Evolutionary conservation across 352 stramenopile species (phyloP), one percentile per base, ranked within the genome.

Genomic region (Sclerospora graminicola): DNA sequence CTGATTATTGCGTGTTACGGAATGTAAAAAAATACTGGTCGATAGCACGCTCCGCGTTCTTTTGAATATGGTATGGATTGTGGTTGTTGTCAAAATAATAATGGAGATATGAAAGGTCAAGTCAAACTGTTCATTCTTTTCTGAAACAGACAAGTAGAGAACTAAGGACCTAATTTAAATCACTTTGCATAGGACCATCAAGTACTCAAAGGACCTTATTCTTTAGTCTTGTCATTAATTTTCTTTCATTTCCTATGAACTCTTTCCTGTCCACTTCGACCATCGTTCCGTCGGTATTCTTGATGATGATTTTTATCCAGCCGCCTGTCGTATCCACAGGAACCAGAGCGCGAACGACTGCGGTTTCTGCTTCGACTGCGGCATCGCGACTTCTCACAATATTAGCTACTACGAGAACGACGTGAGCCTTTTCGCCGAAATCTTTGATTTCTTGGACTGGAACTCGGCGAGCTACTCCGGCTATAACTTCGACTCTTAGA

Each of bases 211-310:
- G n/a, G n/a, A n/a, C n/a, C n/a, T n/a, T n/a, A n/a, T n/a, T n/a
- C n/a, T n/a, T n/a, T n/a, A n/a, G 74, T 0, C 78, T 75, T 1
- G 78, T 90, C 26, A 84, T 45, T 28, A 84, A 27, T 7, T 60
- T 62, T n/a, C 60, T 45, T 21, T 41, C 23, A n/a, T 56, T 57
- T 1, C 37, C 45, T 9, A 18, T 33, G 16, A 21, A 23, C 31
- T 28, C 20, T 32, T 8, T 41, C 30, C 27, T 27, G 33, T 11
- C 8, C 23, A 41, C 16, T 44, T 38, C 21, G 37, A 16, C 10
- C 30, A 37, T 52, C 28, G 37, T 26, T 51, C 24, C 47, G 41
- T 20, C 35, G 43, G 4, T 32, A 48, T 21, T 29, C 39, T 33
- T 46, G 40, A 26, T 47, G 41, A 5, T 38, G 26, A 7, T 34